Evolutionary conservation across 2,329 filamentous ascomycete species (phyloP).

Genomic region (Colletotrichum sp.): DNA sequence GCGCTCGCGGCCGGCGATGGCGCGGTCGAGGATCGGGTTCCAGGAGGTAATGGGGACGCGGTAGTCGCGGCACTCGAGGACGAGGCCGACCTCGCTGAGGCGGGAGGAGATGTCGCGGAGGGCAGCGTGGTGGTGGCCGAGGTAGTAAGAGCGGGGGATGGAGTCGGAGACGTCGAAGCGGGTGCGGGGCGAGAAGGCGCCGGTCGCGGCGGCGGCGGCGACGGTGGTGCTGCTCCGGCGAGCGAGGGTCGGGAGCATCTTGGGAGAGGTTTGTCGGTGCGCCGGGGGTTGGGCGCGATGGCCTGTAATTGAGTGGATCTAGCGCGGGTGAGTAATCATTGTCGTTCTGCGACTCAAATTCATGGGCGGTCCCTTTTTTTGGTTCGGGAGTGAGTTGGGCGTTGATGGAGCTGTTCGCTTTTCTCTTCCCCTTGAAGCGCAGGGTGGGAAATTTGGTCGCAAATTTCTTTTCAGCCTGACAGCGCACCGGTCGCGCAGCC

Average conservation of each 20-base stretch:
- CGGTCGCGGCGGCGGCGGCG: neutral
- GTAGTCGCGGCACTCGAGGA: slow-evolving; percentile 95
- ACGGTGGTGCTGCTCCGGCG: neutral
- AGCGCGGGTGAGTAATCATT: neutral
- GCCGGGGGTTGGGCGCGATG: neutral
- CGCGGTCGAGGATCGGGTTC: slow-evolving; percentile 87
- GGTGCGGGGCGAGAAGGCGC: slow-evolving; percentile 73
- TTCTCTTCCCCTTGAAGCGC: neutral
- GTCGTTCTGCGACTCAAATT: neutral
- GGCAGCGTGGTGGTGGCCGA: slow-evolving; percentile 89
- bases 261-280: neutral
- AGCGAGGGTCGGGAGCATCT: slow-evolving; percentile 22
- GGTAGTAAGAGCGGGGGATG: slow-evolving; percentile 88
- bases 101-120: slow-evolving; percentile 82
- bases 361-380: neutral
- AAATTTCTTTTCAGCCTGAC: slow-evolving; percentile 10
- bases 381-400: neutral
- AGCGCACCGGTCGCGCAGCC: neutral
- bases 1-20: slow-evolving; percentile 73
- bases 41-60: slow-evolving; percentile 87
- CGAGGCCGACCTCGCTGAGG: slow-evolving; percentile 81
- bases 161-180: slow-evolving; percentile 74
- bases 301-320: neutral
- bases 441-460: neutral
- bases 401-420: neutral